Base-by-base conservation (phyloP, 2,329 filamentous ascomycete genomes). In the Fusarium mundagurra region DNA sequence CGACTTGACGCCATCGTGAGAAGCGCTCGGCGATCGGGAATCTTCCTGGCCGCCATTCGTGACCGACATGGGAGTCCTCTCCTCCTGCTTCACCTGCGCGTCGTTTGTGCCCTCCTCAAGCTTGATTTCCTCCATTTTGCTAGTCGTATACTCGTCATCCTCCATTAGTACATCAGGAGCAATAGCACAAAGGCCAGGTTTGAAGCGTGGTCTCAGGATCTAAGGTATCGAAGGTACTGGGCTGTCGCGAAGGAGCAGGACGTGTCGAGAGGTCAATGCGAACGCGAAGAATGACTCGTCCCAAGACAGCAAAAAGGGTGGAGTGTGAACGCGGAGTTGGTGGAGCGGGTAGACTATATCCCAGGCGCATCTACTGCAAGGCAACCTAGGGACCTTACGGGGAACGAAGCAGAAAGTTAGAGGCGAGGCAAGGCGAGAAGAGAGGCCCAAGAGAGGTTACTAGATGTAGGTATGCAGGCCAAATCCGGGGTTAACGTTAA, bases 1-100 rank as follows among this genome's bases (percentile, higher is more conserved):
- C 62, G 84, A 82, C 73, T 88, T 88, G 73, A 79, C 73, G 45
- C 83, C 84, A 72, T 86, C 85, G 62, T 83, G 83, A 59, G 86
- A 87, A 77, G 82, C 72, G 70, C 82, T 86, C 50, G 85, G 81
- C 10, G 85, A 85, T 44, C 73, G 79, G 22, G 75, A 75, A 27
- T 77, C 72, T 60, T 76, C 74, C 20, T 77, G 69, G 44, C 74
- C 77, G 55, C 71, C 72, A 57, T 80, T 79, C 39, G 77, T 75
- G n/a, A 84, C 82, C 18, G 84, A 83, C 55, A 83, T 81, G 45
- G 82, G 81, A 69, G 80, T 81, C 73, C 82, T 83, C 63, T 78
- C 78, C 74, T 86, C 85, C 76, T 81, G 84, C 78, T 85, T 86
- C 66, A 85, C 71, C 64, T 74, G 77, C 65, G 78, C 71, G 67